Percentiles rank a stretch among this genome's conserved stretches.
These are phyloP conservation scores for Microdochium bolleyi DNA, from an alignment of 2,329 filamentous ascomycete genomes.

Conservation along the genomic window DNA sequence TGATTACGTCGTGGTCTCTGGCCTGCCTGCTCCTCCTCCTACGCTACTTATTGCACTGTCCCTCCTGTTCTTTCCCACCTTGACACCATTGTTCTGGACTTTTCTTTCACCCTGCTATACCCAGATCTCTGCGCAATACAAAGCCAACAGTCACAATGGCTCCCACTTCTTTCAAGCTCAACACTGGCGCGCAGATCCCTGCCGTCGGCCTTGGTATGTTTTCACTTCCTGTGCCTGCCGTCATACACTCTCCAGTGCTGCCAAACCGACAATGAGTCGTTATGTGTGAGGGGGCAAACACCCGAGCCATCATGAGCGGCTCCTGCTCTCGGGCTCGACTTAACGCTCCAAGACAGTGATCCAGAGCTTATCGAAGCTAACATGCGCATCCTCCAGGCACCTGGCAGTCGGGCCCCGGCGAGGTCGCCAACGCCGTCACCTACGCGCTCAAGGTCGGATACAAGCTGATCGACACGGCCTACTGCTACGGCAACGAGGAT, in stretches of 20 bases:
- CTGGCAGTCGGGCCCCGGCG: slow-evolving; percentile 54
- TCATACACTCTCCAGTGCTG: no score
- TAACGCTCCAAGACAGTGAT: no score
- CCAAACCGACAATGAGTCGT: no score
- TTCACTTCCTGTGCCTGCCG: slow-evolving; percentile 2
- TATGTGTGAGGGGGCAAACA: no score
- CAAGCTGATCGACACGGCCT: slow-evolving; percentile 61
- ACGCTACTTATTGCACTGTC: not conserved
- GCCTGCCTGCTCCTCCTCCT: not conserved
- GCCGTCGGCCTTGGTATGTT: slow-evolving; percentile 51
- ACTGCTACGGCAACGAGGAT: slow-evolving; percentile 74
- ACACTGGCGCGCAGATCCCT: slow-evolving; percentile 56
- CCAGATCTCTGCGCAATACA: not conserved
- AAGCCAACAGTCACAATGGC: slow-evolving; percentile 33
- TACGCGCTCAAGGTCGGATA: slow-evolving; percentile 50
- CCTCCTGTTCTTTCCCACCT: not conserved
- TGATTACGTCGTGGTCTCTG: not conserved
- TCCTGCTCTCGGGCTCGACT: no score
- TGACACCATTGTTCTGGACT: not conserved
- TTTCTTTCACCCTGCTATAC: not conserved
- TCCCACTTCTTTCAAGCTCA: slow-evolving; percentile 52
- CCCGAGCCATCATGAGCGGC: no score
- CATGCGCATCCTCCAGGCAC: slow-evolving; percentile 40
- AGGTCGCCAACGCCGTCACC: slow-evolving; percentile 50
- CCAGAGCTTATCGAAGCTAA: not conserved